Conservation (phyloP, 2,329 filamentous ascomycete genomes). For the Proliferodiscus dingleyae region DNA sequence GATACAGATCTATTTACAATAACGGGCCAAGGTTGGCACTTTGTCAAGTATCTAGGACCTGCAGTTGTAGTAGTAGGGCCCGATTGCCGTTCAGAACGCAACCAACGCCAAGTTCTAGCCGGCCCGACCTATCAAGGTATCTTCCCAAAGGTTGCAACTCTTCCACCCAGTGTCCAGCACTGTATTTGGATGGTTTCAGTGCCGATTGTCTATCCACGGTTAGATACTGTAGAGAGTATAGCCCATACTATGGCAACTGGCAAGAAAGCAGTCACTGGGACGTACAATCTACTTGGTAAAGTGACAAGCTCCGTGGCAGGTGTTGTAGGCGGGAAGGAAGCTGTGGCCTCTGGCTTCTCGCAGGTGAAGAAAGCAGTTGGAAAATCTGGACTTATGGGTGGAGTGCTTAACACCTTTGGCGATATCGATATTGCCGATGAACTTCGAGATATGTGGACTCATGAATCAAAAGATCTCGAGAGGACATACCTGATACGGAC, state of each 20-base stretch:
- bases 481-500: conserved; percentile 95
- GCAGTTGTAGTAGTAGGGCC: conserved; percentile 84
- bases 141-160: conserved; percentile 87
- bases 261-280: conserved; percentile 93
- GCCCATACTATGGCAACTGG: conserved; percentile 88
- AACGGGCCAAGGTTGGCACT: conserved; percentile 97
- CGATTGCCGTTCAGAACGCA: conserved; percentile 88
- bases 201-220: conserved; percentile 81
- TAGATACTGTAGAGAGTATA: conserved; percentile 88
- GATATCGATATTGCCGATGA: conserved; percentile 94
- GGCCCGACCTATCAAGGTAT: conserved; percentile 96
- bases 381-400: conserved; percentile 92
- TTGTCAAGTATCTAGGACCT: conserved; percentile 92
- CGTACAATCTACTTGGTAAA: conserved; percentile 93
- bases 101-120: conserved; percentile 85
- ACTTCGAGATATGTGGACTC: conserved; percentile 94
- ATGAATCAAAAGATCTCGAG: conserved; percentile 95
- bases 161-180: conserved; percentile 91
- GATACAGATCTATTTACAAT: conserved; percentile 94
- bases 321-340: conserved; percentile 89
- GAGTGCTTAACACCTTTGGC: conserved; percentile 91
- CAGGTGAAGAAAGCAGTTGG: conserved; percentile 96
- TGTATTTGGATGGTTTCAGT: conserved; percentile 95
- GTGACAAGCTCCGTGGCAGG: conserved; percentile 92
- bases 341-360: conserved; percentile 88